A percentile compares a stretch with the other conserved stretches of the same genome.
Evolutionary conservation across 805 yeast genomes (phyloP).

Genomic region (Ogataea ramenticola): DNA sequence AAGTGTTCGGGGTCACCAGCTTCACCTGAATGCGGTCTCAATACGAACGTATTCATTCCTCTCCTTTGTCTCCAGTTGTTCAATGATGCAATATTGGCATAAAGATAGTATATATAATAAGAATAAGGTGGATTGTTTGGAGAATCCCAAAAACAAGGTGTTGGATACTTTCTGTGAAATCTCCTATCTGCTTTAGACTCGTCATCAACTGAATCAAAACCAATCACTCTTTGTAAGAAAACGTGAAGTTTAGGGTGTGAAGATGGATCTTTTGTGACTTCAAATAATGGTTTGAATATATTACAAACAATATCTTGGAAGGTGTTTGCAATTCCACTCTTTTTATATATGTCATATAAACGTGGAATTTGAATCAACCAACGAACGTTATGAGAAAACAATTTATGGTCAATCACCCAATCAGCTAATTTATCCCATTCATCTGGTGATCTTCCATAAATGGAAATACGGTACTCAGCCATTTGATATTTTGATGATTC

Average conservation of each 20-base stretch:
- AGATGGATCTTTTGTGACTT: slow-evolving; percentile 78
- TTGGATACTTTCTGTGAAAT: slow-evolving; percentile 74
- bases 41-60: slow-evolving; percentile 81
- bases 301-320: slow-evolving; percentile 77
- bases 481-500: slow-evolving; percentile 95
- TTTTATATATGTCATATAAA: slow-evolving; percentile 81
- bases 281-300: slow-evolving; percentile 81
- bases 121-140: slow-evolving; percentile 93
- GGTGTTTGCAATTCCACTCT: slow-evolving; percentile 55
- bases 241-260: slow-evolving; percentile 87
- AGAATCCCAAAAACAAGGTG: slow-evolving; percentile 77
- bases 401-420: slow-evolving; percentile 92
- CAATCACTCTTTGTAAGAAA: slow-evolving; percentile 89
- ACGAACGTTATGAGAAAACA: slow-evolving; percentile 88
- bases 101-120: slow-evolving; percentile 84
- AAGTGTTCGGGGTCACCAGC: slow-evolving; percentile 99
- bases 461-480: slow-evolving; percentile 93
- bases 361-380: slow-evolving; percentile 97
- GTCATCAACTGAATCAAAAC: slow-evolving; percentile 97
- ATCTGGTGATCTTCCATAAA: slow-evolving; percentile 80
- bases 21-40: slow-evolving; percentile 98
- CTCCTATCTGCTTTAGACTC: slow-evolving; percentile 89
- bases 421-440: slow-evolving; percentile 96
- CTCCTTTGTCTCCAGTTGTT: slow-evolving; percentile 75
- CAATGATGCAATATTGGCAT: slow-evolving; percentile 77